Conservation (phyloP, 192 early-diverging fungal species). For the Dissophora ornata region DNA sequence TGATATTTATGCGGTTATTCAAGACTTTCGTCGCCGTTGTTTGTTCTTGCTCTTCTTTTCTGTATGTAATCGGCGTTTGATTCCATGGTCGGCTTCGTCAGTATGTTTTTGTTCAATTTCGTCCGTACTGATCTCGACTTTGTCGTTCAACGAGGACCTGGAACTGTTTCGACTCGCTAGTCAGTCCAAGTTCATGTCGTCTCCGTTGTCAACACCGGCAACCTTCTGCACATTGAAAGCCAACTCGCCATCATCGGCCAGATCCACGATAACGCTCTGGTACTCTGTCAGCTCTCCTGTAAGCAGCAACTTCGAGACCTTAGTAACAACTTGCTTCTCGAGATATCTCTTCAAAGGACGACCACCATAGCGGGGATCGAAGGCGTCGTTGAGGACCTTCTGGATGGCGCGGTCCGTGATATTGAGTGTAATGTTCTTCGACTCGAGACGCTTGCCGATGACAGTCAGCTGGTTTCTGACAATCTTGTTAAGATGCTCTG, state of each 20-base stretch:
- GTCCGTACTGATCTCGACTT: neutral
- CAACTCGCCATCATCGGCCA: conserved; percentile 34
- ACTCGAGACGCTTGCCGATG: conserved; percentile 69
- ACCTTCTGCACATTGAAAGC: conserved; percentile 38
- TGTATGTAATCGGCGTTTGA: conserved; percentile 5
- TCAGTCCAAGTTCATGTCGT: conserved; percentile 43
- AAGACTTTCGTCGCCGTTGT: neutral
- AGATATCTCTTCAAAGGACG: conserved; percentile 91
- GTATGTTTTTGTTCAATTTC: too few relatives aligned
- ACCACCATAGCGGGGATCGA: conserved; percentile 96
- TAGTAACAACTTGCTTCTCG: conserved; percentile 87
- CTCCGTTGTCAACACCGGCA: neutral
- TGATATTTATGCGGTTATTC: neutral
- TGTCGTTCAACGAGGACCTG: too few relatives aligned
- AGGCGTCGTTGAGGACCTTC: conserved; percentile 78
- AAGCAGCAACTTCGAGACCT: conserved; percentile 77
- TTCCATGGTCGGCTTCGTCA: conserved; percentile 7
- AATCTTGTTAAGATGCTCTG: conserved; percentile 73
- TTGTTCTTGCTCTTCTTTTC: neutral
- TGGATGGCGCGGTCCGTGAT: conserved; percentile 80
- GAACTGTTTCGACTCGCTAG: too few relatives aligned
- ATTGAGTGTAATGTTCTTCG: conserved; percentile 77
- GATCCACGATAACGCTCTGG: conserved; percentile 60
- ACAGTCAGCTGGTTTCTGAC: conserved; percentile 76
- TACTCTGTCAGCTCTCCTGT: conserved; percentile 71